Evolutionary conservation across 208 protist genomes (phyloP), one percentile per base, ranked within the genome.

Genomic region (Angomonas deanei): DNA sequence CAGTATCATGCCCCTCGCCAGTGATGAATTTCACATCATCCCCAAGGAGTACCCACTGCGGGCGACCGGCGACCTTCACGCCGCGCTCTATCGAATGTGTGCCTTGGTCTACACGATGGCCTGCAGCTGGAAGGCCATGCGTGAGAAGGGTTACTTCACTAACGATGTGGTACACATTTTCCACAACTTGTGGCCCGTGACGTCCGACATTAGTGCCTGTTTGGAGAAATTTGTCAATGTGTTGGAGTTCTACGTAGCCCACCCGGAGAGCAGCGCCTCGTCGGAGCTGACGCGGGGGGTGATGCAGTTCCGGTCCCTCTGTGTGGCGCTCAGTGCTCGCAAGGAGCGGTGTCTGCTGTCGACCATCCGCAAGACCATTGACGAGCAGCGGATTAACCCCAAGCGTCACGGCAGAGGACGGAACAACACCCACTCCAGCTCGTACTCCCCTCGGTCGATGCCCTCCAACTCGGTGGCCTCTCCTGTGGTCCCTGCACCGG

Each of bases 71-170:
- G 76, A 83, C 39, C 56, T 92, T 1, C 75, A 88, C 65, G 72
- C 78, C 24, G 76, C 85, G 0, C 76, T 92, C 46, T 84, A 85
- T 59, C 85, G 78, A 21, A 68, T 84, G 34, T 88, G 80, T 57
- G 68, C 72, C 19, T 69, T 92, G 24, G 62, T 92, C 33, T 88
- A 88, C 61, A 84, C 70, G 0, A 92, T 92, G 81, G 59, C 79
- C 19, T 88, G 85, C 48, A 68, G 78, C 32, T 92, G 85, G 81
- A 85, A 88, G 72, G 65, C 76, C 31, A 87, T 92, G 85, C 72
- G 81, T 0, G 85, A 86, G 27, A 87, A 88, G 54, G 78, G 74
- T 21, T 92, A 92, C 63, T 92, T 92, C 39, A 88, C 85, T 21
- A 31, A 42, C 2, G 80, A 85, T 47, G 72, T 88, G 67, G 48